These are phyloP conservation scores for Gentiana macrophylla DNA, from an alignment of 257 asterid genomes.

Conservation along the genomic window DNA sequence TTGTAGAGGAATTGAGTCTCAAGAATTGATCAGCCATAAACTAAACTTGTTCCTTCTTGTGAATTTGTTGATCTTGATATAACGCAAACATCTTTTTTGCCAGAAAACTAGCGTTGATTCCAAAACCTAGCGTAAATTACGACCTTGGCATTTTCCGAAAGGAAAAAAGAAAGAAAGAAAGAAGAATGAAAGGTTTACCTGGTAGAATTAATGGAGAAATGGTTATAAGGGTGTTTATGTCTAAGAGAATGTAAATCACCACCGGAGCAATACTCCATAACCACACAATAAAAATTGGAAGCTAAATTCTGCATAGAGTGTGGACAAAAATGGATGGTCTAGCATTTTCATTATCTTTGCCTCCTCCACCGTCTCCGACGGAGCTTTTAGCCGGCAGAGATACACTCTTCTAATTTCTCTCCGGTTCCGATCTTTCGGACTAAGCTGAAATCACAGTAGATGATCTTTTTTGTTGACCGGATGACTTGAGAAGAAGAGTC, in stretches of 20 bases:
- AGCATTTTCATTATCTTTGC: conserved; percentile 60
- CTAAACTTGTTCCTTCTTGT: too few species aligned
- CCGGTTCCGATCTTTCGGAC: conserved; percentile 86
- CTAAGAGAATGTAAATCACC: conserved; percentile 84
- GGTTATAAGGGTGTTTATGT: conserved; percentile 60
- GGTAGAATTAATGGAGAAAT: conserved; percentile 58
- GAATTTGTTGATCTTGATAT: too few species aligned
- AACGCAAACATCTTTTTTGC: too few species aligned
- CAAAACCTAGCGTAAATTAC: too few species aligned
- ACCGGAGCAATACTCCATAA: conserved; percentile 75
- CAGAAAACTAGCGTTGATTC: too few species aligned
- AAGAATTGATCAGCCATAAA: too few species aligned
- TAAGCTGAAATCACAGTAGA: conserved; percentile 54
- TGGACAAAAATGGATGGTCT: conserved; percentile 80
- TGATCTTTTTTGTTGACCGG: conserved; percentile 20
- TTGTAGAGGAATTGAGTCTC: too few species aligned
- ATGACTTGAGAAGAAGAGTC: conserved; percentile 48
- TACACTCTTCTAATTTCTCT: conserved; percentile 73
- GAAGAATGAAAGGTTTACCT: conserved; percentile 27
- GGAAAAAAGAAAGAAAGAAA: too few species aligned
- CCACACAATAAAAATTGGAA: conserved; percentile 64
- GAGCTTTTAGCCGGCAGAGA: conserved; percentile 29
- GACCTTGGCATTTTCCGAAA: too few species aligned
- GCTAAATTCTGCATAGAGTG: conserved; percentile 66
- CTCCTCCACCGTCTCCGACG: conserved; percentile 35